Evolutionary conservation across 345 rosid species (phyloP).

Genomic region (Citrus maxima): DNA sequence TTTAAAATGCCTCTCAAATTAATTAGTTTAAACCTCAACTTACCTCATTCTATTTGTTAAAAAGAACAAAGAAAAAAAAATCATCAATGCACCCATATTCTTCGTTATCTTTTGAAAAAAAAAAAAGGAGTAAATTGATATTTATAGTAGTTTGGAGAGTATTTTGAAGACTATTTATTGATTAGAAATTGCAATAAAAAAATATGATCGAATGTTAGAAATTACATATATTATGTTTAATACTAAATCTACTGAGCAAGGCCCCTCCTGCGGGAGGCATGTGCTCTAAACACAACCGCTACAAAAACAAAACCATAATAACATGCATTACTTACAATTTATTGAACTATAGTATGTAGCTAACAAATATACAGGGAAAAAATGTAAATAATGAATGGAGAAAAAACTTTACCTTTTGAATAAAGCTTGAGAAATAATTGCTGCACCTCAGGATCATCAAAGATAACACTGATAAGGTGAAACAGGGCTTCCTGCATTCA

Average conservation of each 20-base stretch:
- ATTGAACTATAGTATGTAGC: neutral
- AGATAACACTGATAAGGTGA: slow-evolving; percentile 81
- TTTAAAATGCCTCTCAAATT: too few relatives aligned
- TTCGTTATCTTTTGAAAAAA: too few relatives aligned
- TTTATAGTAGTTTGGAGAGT: too few relatives aligned
- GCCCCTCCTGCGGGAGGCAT: neutral
- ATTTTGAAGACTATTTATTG: neutral
- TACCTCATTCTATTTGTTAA: too few relatives aligned
- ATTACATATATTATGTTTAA: neutral
- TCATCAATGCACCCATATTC: too few relatives aligned
- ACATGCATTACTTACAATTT: neutral
- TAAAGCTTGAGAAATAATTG: slow-evolving; percentile 90
- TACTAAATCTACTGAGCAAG: neutral
- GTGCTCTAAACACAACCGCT: neutral
- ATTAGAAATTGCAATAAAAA: neutral
- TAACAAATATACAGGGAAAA: neutral
- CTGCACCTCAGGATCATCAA: slow-evolving; percentile 98
- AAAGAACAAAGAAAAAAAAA: too few relatives aligned
- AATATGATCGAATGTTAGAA: neutral
- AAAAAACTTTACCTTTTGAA: slow-evolving; percentile 59
- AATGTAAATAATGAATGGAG: neutral
- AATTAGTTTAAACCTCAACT: too few relatives aligned
- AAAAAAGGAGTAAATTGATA: too few relatives aligned
- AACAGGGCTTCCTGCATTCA: slow-evolving; percentile 84
- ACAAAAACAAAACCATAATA: neutral